Base-by-base conservation (phyloP, 1,284 basidiomycete species). In the Stereum hirsutum region DNA sequence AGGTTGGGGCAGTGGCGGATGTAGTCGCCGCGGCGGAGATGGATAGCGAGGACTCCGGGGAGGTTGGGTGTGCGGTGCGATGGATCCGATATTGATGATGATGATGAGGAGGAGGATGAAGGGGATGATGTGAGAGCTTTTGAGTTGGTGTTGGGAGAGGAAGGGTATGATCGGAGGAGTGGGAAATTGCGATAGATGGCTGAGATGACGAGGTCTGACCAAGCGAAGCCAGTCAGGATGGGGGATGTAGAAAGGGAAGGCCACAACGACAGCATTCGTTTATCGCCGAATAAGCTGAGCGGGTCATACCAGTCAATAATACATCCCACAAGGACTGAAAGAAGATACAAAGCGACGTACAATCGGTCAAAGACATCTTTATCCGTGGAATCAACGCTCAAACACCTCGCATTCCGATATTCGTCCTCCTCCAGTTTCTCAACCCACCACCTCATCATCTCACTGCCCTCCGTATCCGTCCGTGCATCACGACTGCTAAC, bases 1-100 rank as follows among this genome's bases (percentile, higher is more conserved):
- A 81, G 66, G 44, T 64, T 55, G 1, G 48, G 32, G 47, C 79
- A 81, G 49, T 80, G 77, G 2, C 61, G 52, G 33, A 64, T 45
- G 53, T 71, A 83, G 55, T 81, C 79, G 3, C 80, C 80, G 19
- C 78, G 61, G 1, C 79, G 74, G 23, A 81, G 53, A 48, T 82
- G 79, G 4, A 83, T 54, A 1, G 69, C 78, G 8, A 82, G 57
- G 1, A 78, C 58, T 15, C 69, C 70, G 0, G 59, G 55, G 19
- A 66, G 38, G 8, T 17, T 11, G n/a, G 27, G 15, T 2, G 38
- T 7, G 12, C 15, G 20, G 19, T 24, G 32, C 20, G 41, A 24
- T 10, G 33, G 11, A n/a, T 34, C 11, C 33, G 33, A n/a, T 10
- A 8, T 2, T 19, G 33, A 30, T 11, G 11, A 12, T 15, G 40